Base-by-base conservation (phyloP, 2,329 filamentous ascomycete species). In the Calonectria crousiana region DNA sequence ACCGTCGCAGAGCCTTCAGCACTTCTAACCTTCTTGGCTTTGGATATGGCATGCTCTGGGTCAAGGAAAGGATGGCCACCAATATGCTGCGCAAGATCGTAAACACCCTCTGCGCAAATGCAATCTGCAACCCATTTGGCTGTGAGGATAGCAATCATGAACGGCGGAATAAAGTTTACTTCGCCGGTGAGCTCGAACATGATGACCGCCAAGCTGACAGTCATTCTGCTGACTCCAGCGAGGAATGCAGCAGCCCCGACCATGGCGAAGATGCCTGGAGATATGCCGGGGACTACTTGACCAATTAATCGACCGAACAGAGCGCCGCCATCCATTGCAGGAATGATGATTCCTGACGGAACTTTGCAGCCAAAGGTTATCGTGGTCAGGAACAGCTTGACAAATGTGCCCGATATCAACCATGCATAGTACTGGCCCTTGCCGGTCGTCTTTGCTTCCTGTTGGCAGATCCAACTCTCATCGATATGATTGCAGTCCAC, bases 281-380 rank as follows among this genome's bases (percentile, higher is more conserved):
- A 77, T 13, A 77, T 77, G 2, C 71, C 32, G 0, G 73, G 76
- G 0, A 76, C 23, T 0, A 74, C 8, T 8, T 78, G 75, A 0
- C 76, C 75, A 1, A 78, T 13, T 32, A 76, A 52, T 0, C 76
- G 73, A 4, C 76, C 76, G 1, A 78, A 77, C 0, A 78, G 51
- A 1, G 75, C 75, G 0, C 76, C 75, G 0, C 73, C 71, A 26
- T 77, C 75, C 69, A 78, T 60, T 0, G 75, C 74, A 0, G 76
- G 76, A 6, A 78, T 74, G 8, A 78, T 77, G 0, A 78, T 69
- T 23, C 76, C 75, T 2, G 76, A 78, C 10, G 76, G 76, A 1
- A 78, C 73, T 30, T 77, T 77, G 47, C 73, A 77, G 2, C 76
- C 76, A 18, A 78, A 77, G 0, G 76, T 77, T 2, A 78, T 77